Evolutionary conservation across 495 filamentous ascomycete genomes (phyloP).

Genomic region (Immersiella caudata): DNA sequence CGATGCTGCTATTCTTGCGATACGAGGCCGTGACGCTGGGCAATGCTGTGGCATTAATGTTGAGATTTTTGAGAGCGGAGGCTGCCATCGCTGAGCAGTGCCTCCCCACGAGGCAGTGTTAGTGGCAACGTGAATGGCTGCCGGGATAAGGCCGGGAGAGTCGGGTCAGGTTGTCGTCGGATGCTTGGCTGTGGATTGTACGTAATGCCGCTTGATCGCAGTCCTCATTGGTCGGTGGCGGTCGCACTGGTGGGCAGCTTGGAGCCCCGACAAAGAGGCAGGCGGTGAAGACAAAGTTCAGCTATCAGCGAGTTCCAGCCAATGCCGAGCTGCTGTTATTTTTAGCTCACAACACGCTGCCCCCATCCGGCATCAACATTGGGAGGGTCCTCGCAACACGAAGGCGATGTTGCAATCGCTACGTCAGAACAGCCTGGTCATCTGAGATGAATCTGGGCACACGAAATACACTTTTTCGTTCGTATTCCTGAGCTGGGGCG

Average conservation of each 20-base stretch:
- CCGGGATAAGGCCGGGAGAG: background rate
- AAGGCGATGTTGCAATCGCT: background rate
- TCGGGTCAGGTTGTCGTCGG: background rate
- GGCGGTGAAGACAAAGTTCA: background rate
- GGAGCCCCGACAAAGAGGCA: background rate
- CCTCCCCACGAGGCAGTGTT: background rate
- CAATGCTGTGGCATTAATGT: background rate
- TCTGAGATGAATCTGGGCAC: background rate
- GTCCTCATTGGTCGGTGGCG: background rate
- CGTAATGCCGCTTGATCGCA: background rate
- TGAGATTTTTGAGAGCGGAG: background rate
- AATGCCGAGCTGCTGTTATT: background rate
- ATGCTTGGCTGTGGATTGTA: background rate
- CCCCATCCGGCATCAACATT: background rate
- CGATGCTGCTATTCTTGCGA: background rate
- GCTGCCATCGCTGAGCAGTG: background rate
- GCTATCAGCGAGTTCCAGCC: background rate
- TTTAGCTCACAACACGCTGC: background rate
- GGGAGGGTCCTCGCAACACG: background rate
- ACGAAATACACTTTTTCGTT: background rate
- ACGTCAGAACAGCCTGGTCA: background rate
- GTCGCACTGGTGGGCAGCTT: background rate
- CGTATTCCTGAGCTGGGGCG: background rate
- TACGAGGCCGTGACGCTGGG: background rate
- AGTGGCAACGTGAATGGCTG: background rate